Conservation (phyloP, 139 green algal genomes). For the Limnomonas spitsbergensis region DNA sequence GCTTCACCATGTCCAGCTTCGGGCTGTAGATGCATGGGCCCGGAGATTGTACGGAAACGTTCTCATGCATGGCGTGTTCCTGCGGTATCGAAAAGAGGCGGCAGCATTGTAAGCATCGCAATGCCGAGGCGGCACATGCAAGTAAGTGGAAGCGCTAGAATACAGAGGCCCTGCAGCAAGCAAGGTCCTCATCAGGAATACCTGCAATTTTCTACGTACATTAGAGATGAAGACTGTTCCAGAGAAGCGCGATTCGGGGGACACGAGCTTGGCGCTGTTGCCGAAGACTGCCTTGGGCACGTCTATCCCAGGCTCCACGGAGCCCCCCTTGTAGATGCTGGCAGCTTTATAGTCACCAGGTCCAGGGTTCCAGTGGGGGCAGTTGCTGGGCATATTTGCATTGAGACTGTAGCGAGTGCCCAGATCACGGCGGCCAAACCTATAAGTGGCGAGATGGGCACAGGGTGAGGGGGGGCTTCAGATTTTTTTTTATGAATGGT, state of each 20-base stretch:
- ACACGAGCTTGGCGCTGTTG: conserved; percentile 12
- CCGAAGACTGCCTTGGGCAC: conserved; percentile 15
- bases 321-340: neutral
- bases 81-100: too few species aligned
- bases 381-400: conserved; percentile 26
- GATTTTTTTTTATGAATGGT: too few species aligned
- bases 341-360: conserved; percentile 30
- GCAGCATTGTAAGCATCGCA: too few species aligned
- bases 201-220: conserved; percentile 21
- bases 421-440: conserved; percentile 25
- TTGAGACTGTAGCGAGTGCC: conserved; percentile 23
- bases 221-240: conserved; percentile 20
- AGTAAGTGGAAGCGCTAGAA: too few species aligned
- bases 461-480: too few species aligned
- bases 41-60: conserved; percentile 19
- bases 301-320: conserved; percentile 8
- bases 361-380: conserved; percentile 31
- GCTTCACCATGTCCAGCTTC: neutral
- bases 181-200: too few species aligned
- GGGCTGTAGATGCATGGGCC: conserved; percentile 25
- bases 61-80: conserved; percentile 29
- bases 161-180: too few species aligned
- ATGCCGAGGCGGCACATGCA: too few species aligned
- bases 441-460: neutral
- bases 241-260: conserved; percentile 3